These are phyloP conservation scores for Zoysia japonica DNA, from an alignment of 176 grass and related monocot species.

Conservation along the genomic window DNA sequence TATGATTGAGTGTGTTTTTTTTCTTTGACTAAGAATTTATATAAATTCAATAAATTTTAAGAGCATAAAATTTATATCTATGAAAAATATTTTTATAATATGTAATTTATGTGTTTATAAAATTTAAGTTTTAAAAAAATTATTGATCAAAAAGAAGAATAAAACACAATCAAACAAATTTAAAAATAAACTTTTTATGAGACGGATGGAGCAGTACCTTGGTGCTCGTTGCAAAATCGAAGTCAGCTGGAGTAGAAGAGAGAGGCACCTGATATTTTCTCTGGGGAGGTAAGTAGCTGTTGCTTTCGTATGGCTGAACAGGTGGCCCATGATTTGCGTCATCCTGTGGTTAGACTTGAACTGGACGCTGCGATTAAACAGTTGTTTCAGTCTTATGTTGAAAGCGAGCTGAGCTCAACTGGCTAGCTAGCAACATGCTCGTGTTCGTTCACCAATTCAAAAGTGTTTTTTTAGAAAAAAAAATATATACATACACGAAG, in stretches of 20 bases:
- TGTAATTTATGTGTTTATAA: too few species aligned
- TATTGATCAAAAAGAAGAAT: too few species aligned
- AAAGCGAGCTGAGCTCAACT: background rate
- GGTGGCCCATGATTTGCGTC: background rate
- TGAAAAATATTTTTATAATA: too few species aligned
- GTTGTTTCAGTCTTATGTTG: background rate
- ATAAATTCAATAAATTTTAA: too few species aligned
- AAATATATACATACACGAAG: background rate
- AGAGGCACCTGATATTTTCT: background rate
- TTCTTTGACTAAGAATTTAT: too few species aligned
- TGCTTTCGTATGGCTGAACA: conserved; percentile 4
- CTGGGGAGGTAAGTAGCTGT: background rate
- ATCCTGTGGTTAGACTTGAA: background rate
- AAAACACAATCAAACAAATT: too few species aligned
- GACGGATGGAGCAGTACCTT: background rate
- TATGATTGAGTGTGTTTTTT: too few species aligned
- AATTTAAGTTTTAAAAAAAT: too few species aligned
- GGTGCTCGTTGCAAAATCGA: background rate
- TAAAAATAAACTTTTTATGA: too few species aligned
- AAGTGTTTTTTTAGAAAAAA: too few species aligned
- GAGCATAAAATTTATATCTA: too few species aligned
- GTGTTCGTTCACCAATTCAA: background rate
- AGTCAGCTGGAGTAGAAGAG: background rate
- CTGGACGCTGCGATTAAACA: background rate
- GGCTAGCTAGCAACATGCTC: background rate